Percentiles rank a stretch among this genome's conserved stretches.
Conservation (phyloP, 2,329 filamentous ascomycete genomes). For the Colletotrichum sp. region DNA sequence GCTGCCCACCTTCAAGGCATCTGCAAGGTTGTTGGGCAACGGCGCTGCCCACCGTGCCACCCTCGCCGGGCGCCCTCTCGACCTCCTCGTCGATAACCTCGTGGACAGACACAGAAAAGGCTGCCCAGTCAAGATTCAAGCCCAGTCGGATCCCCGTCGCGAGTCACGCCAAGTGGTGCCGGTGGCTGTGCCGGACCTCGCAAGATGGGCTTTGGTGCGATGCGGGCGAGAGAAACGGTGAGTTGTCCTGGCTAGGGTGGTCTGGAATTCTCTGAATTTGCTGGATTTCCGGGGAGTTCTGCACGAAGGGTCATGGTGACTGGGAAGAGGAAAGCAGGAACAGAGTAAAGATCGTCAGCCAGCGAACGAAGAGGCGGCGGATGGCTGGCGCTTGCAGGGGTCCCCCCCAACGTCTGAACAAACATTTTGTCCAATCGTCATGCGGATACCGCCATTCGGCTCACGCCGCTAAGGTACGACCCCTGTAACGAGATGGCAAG, state of each 20-base stretch:
- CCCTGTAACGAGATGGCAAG: slow-evolving; percentile 5
- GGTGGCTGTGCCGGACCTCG: slow-evolving; percentile 12
- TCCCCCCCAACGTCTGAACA: background rate
- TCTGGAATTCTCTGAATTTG: background rate
- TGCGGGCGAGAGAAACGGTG: slow-evolving; percentile 5
- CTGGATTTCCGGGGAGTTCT: background rate
- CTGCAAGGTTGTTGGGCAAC: background rate
- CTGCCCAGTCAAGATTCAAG: background rate
- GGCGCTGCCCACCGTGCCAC: background rate
- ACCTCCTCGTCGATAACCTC: background rate
- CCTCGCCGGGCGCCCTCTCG: background rate
- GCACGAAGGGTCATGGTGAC: slow-evolving; percentile 19
- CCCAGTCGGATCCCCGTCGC: slow-evolving; percentile 8
- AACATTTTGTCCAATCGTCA: slow-evolving; percentile 3
- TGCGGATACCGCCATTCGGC: background rate
- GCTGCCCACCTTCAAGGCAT: background rate
- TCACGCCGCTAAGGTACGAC: background rate
- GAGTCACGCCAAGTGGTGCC: slow-evolving; percentile 14
- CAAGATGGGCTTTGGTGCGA: background rate
- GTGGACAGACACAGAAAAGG: background rate
- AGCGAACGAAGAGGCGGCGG: slow-evolving; percentile 4
- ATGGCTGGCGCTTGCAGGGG: slow-evolving; percentile 20
- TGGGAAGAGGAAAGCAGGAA: slow-evolving; percentile 17
- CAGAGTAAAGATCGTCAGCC: slow-evolving; percentile 18
- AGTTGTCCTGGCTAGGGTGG: background rate